Base-by-base conservation (phyloP, 2,329 filamentous ascomycete species). In the Esteya vermicola region DNA sequence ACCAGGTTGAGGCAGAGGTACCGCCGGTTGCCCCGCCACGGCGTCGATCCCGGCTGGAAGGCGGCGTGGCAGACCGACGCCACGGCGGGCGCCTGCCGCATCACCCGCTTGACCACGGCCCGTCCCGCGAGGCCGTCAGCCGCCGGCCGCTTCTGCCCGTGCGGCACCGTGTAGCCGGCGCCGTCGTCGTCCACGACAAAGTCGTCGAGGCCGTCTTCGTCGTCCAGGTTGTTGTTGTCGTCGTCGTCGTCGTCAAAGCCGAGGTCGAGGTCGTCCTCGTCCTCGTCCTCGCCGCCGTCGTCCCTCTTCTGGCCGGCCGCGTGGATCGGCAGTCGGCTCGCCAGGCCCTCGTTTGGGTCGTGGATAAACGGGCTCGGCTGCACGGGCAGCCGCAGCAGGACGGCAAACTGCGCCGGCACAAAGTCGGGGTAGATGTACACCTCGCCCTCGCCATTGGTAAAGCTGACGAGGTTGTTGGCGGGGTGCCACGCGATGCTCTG, bases 101-200 rank as follows among this genome's bases (percentile, higher is more conserved):
- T n/a, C 4, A 14, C 9, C 28, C 70, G 63, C 51, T 77, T 77
- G 50, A 51, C 67, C 4, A n/a, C n/a, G n/a, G 61, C 48, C 20
- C 60, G 60, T 9, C 61, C 35, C 6, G 33, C 61, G 2, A 56
- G 62, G 34, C 78, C 82, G 16, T 78, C 63, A 32, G 40, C 43
- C 36, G 36, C 67, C 18, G 60, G 51, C 23, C 72, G 63, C 51
- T 76, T 76, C 61, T 61, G 25, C 63, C 59, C 36, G 27, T 25
- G 14, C 21, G 21, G 8, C 22, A 16, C 21, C 2, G 78, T 72
- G 58, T 96, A 96, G 32, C 89, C 91, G 26, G 86, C 89, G 10
- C 88, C 88, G 54, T 98, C 91, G 47, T 98, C 91, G 51, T 98
- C 91, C 6, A 86, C 78, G 2, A 98, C 84, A 55, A 96, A 98